Evolutionary conservation across 495 filamentous ascomycete genomes (phyloP).

Genomic region (Annulohypoxylon nitens): DNA sequence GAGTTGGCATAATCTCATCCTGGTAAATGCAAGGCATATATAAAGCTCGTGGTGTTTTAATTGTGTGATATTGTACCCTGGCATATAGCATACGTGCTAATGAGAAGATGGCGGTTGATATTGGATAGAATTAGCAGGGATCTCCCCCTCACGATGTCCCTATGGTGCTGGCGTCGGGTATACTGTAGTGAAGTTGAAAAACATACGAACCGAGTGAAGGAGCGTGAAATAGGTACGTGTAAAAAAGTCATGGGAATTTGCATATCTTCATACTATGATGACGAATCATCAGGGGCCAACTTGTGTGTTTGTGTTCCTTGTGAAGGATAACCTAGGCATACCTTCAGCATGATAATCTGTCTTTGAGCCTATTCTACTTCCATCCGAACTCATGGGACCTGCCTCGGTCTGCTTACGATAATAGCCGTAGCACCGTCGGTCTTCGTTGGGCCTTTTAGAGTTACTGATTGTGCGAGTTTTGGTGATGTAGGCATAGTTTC

Average conservation of each 20-base stretch:
- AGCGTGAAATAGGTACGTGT: too few relatives aligned
- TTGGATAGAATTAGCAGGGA: neutral
- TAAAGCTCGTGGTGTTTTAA: neutral
- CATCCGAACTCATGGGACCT: neutral
- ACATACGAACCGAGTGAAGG: neutral
- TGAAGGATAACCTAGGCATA: neutral
- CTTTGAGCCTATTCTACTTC: neutral
- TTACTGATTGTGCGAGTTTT: too few relatives aligned
- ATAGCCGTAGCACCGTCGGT: too few relatives aligned
- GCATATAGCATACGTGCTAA: neutral
- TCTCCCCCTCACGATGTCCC: neutral
- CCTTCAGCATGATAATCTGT: neutral
- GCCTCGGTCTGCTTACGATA: neutral
- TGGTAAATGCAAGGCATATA: neutral
- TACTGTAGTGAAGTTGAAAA: slow-evolving; percentile 5
- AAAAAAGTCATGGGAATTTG: neutral
- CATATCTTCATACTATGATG: neutral
- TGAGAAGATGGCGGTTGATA: neutral
- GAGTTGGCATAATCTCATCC: neutral
- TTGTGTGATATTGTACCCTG: neutral
- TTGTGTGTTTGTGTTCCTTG: neutral
- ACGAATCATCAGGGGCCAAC: neutral
- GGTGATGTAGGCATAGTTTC: neutral
- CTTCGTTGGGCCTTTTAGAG: neutral
- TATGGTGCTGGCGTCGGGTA: neutral